These are phyloP conservation scores for Salix purpurea DNA, from an alignment of 345 rosid genomes.

Conservation along the genomic window DNA sequence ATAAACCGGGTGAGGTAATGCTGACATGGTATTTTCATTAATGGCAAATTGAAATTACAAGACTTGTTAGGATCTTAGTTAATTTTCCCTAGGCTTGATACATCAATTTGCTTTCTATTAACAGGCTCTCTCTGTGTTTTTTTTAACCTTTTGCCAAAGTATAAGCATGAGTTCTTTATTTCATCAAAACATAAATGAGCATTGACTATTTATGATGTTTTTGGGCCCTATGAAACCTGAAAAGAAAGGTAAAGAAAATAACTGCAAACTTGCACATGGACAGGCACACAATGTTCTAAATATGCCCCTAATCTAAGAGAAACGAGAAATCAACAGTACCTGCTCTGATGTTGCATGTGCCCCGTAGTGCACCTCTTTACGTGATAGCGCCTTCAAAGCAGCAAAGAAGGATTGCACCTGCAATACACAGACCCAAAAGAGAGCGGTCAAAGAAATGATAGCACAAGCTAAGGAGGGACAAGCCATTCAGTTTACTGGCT, in stretches of 20 bases:
- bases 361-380: constrained; percentile 93
- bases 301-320: neutral
- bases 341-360: constrained; percentile 96
- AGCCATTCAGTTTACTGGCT: neutral
- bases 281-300: neutral
- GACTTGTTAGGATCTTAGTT: neutral
- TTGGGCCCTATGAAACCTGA: neutral
- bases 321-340: constrained; percentile 40
- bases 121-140: neutral
- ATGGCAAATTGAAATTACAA: neutral
- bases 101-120: neutral
- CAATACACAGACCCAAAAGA: neutral
- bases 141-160: neutral
- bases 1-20: neutral
- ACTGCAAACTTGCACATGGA: neutral
- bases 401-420: constrained; percentile 92
- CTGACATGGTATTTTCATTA: neutral
- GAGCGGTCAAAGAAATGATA: neutral
- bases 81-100: neutral
- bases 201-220: neutral
- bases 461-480: neutral
- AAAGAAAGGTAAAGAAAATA: neutral
- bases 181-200: neutral
- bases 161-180: neutral
- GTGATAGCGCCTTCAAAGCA: constrained; percentile 81